Percentiles rank a stretch among this genome's conserved stretches.
Evolutionary conservation across 2,329 filamentous ascomycete genomes (phyloP).

Genomic region (Colletotrichum abscissum): DNA sequence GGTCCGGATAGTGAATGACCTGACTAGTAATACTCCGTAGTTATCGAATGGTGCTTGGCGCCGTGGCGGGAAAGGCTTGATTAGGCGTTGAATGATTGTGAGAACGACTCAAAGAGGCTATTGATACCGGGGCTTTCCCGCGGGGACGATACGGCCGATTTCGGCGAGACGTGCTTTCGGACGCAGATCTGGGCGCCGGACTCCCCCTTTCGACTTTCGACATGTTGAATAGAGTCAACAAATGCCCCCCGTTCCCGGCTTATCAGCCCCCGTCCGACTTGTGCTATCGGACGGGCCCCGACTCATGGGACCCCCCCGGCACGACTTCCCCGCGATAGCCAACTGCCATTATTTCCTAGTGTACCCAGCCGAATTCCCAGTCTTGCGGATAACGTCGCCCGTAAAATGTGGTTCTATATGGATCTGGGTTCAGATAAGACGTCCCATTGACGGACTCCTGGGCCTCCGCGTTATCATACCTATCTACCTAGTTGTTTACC

Average conservation of each 20-base stretch:
- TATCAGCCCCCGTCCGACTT: conserved; percentile 10
- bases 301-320: neutral
- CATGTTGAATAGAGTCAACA: neutral
- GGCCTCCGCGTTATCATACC: conserved; percentile 14
- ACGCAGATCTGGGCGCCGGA: conserved; percentile 16
- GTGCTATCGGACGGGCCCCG: neutral
- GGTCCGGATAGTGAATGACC: neutral
- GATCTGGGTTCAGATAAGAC: conserved; percentile 11
- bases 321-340: conserved; percentile 19
- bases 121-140: conserved; percentile 21
- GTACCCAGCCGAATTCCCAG: neutral
- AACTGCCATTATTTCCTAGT: neutral
- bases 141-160: conserved; percentile 24
- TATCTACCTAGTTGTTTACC: conserved; percentile 16
- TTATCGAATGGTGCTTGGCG: too few relatives aligned
- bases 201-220: neutral
- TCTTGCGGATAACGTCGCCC: conserved; percentile 3
- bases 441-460: neutral
- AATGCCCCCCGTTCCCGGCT: neutral
- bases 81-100: conserved; percentile 19
- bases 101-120: neutral
- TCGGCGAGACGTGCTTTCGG: conserved; percentile 23
- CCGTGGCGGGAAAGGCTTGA: conserved; percentile 7
- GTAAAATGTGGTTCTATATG: conserved; percentile 6
- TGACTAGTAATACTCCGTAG: too few relatives aligned